phyloP scores from a whole-genome alignment of 306 rosid species.

The Dalbergia cochinchinensis region DNA sequence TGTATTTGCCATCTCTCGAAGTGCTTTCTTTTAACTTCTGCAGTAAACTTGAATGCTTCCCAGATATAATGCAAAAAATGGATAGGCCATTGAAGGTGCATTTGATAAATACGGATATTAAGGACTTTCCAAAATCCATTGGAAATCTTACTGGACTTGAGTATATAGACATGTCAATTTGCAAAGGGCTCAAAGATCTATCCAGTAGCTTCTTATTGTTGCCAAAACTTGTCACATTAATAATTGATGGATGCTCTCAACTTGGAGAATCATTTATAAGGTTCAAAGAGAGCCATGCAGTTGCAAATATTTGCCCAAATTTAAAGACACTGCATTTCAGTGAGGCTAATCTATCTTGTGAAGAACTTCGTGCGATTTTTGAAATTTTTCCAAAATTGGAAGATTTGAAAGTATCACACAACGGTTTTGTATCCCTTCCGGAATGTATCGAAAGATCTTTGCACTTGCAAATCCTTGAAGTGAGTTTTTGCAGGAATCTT shows the following conservation, averaged over 20 bases:
- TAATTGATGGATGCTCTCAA: constrained; percentile 4
- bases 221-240: constrained; percentile 5
- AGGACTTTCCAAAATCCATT: constrained; percentile 34
- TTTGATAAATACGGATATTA: constrained; percentile 11
- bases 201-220: neutral
- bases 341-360: constrained; percentile 5
- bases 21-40: constrained; percentile 19
- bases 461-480: neutral
- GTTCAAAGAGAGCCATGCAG: neutral
- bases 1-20: constrained; percentile 30
- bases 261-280: constrained; percentile 11
- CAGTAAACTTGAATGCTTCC: neutral
- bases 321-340: neutral
- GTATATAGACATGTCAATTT: constrained; percentile 3
- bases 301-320: neutral
- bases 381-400: constrained; percentile 11
- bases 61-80: constrained; percentile 1
- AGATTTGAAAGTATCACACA: constrained; percentile 4
- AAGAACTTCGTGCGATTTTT: neutral
- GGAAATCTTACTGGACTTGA: constrained; percentile 12
- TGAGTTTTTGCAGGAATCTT: neutral
- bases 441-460: neutral
- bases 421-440: constrained; percentile 3
- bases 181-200: neutral
- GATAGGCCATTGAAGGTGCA: neutral